Conservation (phyloP, 805 yeast genomes). For the Candida xyloterini region DNA sequence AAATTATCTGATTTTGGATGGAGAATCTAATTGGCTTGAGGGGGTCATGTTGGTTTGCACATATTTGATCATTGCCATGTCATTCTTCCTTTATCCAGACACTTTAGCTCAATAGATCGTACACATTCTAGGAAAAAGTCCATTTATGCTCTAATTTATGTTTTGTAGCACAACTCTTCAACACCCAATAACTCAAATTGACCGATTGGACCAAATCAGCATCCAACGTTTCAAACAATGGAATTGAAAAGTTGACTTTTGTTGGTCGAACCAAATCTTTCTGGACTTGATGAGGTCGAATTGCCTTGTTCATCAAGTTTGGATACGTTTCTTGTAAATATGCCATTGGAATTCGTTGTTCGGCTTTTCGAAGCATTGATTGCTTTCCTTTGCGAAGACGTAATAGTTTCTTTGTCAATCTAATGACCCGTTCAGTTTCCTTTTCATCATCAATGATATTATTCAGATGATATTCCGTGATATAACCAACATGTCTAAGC, state of each 20-base stretch:
- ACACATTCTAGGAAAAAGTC: conserved; percentile 5
- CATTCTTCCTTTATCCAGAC: conserved; percentile 88
- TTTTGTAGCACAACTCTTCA: conserved; percentile 22
- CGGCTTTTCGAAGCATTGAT: conserved; percentile 18
- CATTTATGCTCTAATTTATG: conserved; percentile 16
- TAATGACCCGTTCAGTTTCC: conserved; percentile 1
- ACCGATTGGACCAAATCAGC: conserved; percentile 13
- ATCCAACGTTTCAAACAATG: conserved; percentile 9
- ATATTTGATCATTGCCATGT: conserved; percentile 80
- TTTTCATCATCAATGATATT: conserved; percentile 6
- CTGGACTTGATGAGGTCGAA: conserved; percentile 1
- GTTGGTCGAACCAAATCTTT: conserved; percentile 3
- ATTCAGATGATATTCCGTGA: conserved; percentile 3
- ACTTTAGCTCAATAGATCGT: conserved; percentile 22
- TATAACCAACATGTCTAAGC: conserved; percentile 5
- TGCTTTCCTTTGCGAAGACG: conserved; percentile 14
- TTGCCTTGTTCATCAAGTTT: conserved; percentile 8
- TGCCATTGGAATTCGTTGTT: conserved; percentile 13
- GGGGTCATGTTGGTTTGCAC: conserved; percentile 90
- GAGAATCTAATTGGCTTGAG: conserved; percentile 95
- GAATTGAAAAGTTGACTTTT: conserved; percentile 9
- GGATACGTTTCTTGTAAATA: conserved; percentile 18
- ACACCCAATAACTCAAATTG: conserved; percentile 23
- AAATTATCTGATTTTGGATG: conserved; percentile 84
- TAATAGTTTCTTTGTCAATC: conserved; percentile 13